phyloP scores from a whole-genome alignment of 2,329 filamentous ascomycete species.

The Aspergillus hortae region DNA sequence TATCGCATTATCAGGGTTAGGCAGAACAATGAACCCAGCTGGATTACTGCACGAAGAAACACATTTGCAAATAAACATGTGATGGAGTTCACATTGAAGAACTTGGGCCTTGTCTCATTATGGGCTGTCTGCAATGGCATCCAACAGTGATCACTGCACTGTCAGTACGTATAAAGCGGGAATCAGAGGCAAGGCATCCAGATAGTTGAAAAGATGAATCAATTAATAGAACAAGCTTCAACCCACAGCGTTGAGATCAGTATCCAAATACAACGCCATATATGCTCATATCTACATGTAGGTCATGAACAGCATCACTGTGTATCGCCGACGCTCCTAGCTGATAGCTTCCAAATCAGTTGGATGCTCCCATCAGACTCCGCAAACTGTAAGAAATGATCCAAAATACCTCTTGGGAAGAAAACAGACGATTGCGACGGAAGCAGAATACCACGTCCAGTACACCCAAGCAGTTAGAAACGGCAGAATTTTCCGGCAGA shows the following conservation, averaged over 20 bases:
- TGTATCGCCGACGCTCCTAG: constrained; percentile 29
- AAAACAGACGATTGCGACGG: constrained; percentile 15
- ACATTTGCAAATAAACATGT: neutral
- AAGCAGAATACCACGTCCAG: constrained; percentile 15
- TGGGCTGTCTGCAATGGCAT: neutral
- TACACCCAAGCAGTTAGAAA: constrained; percentile 16
- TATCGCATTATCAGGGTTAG: neutral
- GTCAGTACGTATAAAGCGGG: neutral
- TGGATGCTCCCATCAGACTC: constrained; percentile 21
- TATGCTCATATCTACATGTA: constrained; percentile 42
- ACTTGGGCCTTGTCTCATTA: neutral
- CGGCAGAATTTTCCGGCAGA: constrained; percentile 8
- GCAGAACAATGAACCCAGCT: neutral
- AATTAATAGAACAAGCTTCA: constrained; percentile 13
- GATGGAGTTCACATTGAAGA: neutral
- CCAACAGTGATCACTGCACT: neutral
- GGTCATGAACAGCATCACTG: constrained; percentile 29
- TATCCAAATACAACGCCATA: constrained; percentile 31
- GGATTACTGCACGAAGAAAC: neutral
- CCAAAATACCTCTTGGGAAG: constrained; percentile 22
- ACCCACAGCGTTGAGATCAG: constrained; percentile 14
- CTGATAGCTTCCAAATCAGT: constrained; percentile 19
- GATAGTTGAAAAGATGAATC: neutral
- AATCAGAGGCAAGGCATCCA: too few species aligned
- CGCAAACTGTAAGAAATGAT: constrained; percentile 22